Evolutionary conservation across 2,329 filamentous ascomycete species (phyloP).

Genomic region (Cladosporium sp.): DNA sequence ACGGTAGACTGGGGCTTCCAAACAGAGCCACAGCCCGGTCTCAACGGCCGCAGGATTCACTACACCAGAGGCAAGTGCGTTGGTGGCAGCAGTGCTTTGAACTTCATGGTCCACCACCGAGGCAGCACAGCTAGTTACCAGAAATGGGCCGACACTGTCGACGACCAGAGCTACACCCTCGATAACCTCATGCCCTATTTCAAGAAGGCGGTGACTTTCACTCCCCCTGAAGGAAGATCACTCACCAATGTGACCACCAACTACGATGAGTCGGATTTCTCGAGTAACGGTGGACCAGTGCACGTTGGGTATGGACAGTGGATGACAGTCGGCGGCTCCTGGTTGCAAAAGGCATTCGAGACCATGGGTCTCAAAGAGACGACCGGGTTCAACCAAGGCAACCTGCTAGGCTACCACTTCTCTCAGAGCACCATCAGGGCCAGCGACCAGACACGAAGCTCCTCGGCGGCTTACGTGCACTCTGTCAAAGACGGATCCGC

Average conservation of each 20-base stretch:
- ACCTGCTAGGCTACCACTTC: slow-evolving; percentile 20
- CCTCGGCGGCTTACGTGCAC: slow-evolving; percentile 13
- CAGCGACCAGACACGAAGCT: slow-evolving; percentile 17
- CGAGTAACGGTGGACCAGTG: slow-evolving; percentile 24
- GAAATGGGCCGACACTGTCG: slow-evolving; percentile 35
- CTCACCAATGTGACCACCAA: slow-evolving; percentile 24
- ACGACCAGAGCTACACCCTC: slow-evolving; percentile 30
- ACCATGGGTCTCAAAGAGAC: slow-evolving; percentile 27
- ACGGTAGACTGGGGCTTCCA: slow-evolving; percentile 27
- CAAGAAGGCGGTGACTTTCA: slow-evolving; percentile 19
- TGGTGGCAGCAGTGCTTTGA: slow-evolving; percentile 26
- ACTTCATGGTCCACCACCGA: slow-evolving; percentile 27
- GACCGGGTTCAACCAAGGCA: slow-evolving; percentile 28
- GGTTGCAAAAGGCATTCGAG: slow-evolving; percentile 23
- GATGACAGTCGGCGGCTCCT: slow-evolving; percentile 27
- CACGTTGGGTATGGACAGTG: slow-evolving; percentile 30
- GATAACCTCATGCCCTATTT: slow-evolving; percentile 25
- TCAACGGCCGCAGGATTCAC: slow-evolving; percentile 15
- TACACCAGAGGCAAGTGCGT: slow-evolving; percentile 30
- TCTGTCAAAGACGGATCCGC: background rate
- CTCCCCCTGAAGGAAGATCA: slow-evolving; percentile 20
- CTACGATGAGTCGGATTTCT: slow-evolving; percentile 24
- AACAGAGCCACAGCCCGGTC: slow-evolving; percentile 22
- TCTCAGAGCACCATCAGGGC: slow-evolving; percentile 17
- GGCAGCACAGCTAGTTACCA: slow-evolving; percentile 30